These are phyloP conservation scores for Tulasnella sp. DNA, from an alignment of 768 basidiomycete genomes.

Conservation along the genomic window DNA sequence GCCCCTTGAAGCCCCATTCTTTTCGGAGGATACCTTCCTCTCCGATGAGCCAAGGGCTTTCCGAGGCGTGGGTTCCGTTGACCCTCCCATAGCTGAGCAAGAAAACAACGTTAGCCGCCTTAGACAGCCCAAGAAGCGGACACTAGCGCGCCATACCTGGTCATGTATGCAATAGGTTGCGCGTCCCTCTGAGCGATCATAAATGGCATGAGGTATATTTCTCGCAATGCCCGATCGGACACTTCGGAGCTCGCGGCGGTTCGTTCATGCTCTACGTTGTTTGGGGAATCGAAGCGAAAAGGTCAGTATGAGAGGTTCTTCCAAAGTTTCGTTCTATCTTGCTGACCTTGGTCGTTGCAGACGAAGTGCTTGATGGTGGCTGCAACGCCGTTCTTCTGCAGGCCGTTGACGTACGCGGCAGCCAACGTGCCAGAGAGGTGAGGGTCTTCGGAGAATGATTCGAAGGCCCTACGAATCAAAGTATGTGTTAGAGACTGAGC, in stretches of 20 bases:
- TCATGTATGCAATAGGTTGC: slow-evolving; percentile 40
- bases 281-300: background rate
- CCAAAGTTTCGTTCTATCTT: slow-evolving; percentile 55
- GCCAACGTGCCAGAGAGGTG: slow-evolving; percentile 61
- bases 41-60: slow-evolving; percentile 43
- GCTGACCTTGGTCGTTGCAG: slow-evolving; percentile 60
- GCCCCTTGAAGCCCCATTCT: slow-evolving; percentile 62
- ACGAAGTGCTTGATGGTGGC: slow-evolving; percentile 77
- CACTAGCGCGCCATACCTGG: slow-evolving; percentile 28
- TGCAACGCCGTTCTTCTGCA: slow-evolving; percentile 69
- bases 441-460: slow-evolving; percentile 75
- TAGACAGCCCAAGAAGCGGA: background rate
- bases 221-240: slow-evolving; percentile 57
- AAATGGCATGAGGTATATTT: slow-evolving; percentile 65
- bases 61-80: slow-evolving; percentile 58
- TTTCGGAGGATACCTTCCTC: slow-evolving; percentile 48
- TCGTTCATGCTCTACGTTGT: slow-evolving; percentile 41
- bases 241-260: slow-evolving; percentile 57
- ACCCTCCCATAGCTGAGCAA: slow-evolving; percentile 32
- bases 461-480: slow-evolving; percentile 46
- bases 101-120: background rate
- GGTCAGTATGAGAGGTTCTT: slow-evolving; percentile 31
- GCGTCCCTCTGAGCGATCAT: slow-evolving; percentile 19
- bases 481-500: background rate
- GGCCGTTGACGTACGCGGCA: slow-evolving; percentile 64